Conservation (phyloP, 768 basidiomycete genomes). For the Megacollybia marginata region DNA sequence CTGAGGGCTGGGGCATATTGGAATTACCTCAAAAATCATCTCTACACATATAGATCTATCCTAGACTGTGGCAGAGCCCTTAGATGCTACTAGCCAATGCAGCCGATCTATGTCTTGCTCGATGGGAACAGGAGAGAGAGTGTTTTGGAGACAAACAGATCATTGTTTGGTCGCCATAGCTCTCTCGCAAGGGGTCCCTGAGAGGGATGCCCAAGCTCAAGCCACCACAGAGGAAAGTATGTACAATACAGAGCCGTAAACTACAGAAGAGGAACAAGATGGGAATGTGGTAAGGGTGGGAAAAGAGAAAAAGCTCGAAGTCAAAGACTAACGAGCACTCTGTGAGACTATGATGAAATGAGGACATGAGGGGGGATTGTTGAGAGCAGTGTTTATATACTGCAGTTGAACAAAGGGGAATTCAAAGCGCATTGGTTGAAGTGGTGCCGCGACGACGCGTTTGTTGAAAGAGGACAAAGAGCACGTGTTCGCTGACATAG, state of each 20-base stretch:
- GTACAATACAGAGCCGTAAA: background rate
- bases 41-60: no score
- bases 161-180: conserved; percentile 1
- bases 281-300: conserved; percentile 21
- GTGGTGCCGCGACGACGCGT: no score
- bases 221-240: background rate
- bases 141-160: background rate
- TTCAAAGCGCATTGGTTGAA: no score
- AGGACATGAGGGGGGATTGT: conserved; percentile 1
- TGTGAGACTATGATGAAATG: conserved; percentile 1
- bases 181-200: background rate
- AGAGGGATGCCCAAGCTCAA: background rate
- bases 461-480: no score
- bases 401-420: no score
- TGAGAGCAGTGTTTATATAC: no score
- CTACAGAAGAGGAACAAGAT: conserved; percentile 14
- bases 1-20: no score
- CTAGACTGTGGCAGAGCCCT: no score
- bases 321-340: conserved; percentile 1
- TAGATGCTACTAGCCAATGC: no score
- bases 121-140: background rate
- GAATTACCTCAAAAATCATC: no score
- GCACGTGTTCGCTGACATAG: no score
- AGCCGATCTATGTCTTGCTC: background rate
- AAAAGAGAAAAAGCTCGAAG: conserved; percentile 1